Conservation (phyloP, 257 asterid genomes). For the Solanum chilense region DNA sequence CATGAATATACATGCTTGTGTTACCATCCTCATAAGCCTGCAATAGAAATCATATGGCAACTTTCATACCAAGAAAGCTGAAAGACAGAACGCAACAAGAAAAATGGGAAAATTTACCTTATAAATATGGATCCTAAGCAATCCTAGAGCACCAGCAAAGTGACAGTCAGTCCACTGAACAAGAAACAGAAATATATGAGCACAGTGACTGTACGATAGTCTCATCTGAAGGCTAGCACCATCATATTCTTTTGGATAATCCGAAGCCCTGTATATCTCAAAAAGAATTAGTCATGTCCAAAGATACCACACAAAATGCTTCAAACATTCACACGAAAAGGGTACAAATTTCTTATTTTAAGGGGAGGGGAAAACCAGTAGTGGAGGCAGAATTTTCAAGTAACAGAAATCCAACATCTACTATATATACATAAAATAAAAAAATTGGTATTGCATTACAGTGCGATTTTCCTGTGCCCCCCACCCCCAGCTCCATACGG, state of each 20-base stretch:
- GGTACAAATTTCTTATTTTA: not conserved
- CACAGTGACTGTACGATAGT: slow-evolving; percentile 88
- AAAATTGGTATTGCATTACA: not conserved
- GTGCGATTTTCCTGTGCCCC: not conserved
- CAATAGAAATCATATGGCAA: slow-evolving; percentile 15
- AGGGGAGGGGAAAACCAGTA: not conserved
- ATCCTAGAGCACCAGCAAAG: slow-evolving; percentile 85
- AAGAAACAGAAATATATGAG: slow-evolving; percentile 67
- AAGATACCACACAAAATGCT: not conserved
- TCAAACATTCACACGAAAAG: not conserved
- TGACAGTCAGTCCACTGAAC: slow-evolving; percentile 92
- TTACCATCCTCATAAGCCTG: slow-evolving; percentile 85
- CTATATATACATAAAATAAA: not conserved
- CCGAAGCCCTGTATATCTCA: slow-evolving; percentile 71
- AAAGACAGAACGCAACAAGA: not conserved
- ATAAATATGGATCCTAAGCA: slow-evolving; percentile 64
- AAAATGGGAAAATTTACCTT: slow-evolving; percentile 38
- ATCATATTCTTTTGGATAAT: slow-evolving; percentile 53
- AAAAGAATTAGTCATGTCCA: not conserved
- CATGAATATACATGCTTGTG: slow-evolving; percentile 65
- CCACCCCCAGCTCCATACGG: not conserved
- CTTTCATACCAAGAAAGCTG: not conserved
- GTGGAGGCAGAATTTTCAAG: not conserved
- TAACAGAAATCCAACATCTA: not conserved
- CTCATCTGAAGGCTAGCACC: slow-evolving; percentile 95